A percentile compares a stretch with the other conserved stretches of the same genome.
Conservation (phyloP, 2,329 filamentous ascomycete genomes). For the Aspergillus sp. region DNA sequence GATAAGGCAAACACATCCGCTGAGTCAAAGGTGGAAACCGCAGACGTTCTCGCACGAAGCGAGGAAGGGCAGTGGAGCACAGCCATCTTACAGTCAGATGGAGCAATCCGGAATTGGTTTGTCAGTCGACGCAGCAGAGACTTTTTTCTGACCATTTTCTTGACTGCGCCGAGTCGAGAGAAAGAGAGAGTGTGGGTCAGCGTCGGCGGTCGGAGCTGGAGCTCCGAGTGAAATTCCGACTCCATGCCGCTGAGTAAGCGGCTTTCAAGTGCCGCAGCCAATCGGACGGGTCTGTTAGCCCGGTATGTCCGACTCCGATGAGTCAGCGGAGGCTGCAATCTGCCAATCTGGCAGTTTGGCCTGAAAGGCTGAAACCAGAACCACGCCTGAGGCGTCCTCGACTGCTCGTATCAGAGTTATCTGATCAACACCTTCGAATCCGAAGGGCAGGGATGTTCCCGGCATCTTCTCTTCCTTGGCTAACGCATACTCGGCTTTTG, state of each 20-base stretch:
- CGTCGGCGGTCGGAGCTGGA: not conserved
- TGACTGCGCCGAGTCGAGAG: too few species aligned
- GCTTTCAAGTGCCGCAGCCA: not conserved
- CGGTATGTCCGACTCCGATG: not conserved
- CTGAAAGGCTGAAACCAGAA: not conserved
- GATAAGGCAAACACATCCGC: not conserved
- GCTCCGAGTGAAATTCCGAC: not conserved
- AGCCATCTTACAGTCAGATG: not conserved
- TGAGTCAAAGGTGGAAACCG: conserved; percentile 2
- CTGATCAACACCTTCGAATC: not conserved
- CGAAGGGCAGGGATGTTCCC: not conserved
- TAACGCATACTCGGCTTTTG: not conserved
- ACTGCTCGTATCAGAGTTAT: not conserved
- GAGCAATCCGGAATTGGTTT: not conserved
- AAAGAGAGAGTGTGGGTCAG: not conserved
- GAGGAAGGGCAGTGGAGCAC: not conserved
- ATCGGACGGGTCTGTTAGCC: not conserved
- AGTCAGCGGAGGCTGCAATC: not conserved
- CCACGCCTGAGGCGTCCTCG: not conserved
- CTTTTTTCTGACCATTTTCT: not conserved
- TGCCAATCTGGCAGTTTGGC: not conserved
- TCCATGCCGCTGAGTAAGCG: not conserved
- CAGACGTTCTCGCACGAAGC: not conserved
- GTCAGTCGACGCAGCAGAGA: not conserved
- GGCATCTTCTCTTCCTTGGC: not conserved